Percentiles rank a stretch among this genome's conserved stretches.
These are phyloP conservation scores for Fonsecaea pugnacius DNA, from an alignment of 2,329 filamentous ascomycete genomes.

Conservation along the genomic window DNA sequence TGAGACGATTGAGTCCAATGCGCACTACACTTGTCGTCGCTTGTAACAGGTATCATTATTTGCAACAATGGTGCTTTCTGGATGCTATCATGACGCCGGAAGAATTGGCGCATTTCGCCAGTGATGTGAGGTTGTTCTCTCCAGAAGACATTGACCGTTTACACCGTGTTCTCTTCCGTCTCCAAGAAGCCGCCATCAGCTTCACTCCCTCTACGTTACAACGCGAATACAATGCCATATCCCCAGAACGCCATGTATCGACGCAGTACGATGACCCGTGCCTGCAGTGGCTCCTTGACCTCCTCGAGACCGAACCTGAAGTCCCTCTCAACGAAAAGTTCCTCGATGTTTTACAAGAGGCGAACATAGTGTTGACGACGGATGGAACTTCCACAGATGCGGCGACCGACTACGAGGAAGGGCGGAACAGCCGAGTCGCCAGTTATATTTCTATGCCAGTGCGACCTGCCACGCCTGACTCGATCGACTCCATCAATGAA, in stretches of 20 bases:
- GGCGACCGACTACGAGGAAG: constrained; percentile 18
- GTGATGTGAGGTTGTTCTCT: constrained; percentile 20
- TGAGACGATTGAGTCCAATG: neutral
- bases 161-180: constrained; percentile 24
- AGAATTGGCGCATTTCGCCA: constrained; percentile 23
- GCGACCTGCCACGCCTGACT: constrained; percentile 12
- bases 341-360: constrained; percentile 29
- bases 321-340: constrained; percentile 30
- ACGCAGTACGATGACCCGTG: constrained; percentile 17
- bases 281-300: constrained; percentile 23
- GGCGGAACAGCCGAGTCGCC: neutral
- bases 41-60: neutral
- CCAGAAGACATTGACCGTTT: constrained; percentile 28
- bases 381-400: constrained; percentile 24
- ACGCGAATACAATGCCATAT: constrained; percentile 20
- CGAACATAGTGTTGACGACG: constrained; percentile 27
- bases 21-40: neutral
- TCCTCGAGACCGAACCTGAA: constrained; percentile 17
- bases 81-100: constrained; percentile 25
- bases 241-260: constrained; percentile 9
- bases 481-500: constrained; percentile 24
- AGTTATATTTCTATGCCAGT: neutral
- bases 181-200: constrained; percentile 20
- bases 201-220: constrained; percentile 10
- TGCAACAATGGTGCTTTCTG: neutral